Evolutionary conservation across 1,284 basidiomycete genomes (phyloP), one percentile per base, ranked within the genome.

Genomic region (Marasmius fiardii): DNA sequence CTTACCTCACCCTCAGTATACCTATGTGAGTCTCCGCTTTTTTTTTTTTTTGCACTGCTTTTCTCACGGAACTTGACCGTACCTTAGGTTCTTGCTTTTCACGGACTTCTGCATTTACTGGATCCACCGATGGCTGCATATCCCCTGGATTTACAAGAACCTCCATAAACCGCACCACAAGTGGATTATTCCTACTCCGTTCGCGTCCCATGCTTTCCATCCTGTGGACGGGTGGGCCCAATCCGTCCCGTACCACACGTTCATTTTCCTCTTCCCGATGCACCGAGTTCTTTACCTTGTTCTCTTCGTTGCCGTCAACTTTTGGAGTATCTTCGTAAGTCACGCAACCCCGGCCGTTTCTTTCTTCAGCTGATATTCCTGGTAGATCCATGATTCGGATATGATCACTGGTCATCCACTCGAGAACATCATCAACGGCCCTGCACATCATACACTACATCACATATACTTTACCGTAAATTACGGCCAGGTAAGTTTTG

Each of bases 191-290:
- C 95, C 96, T 5, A 98, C 96, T 0, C 96, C 96, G 0, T 99
- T 92, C 65, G 93, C 97, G 23, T 95, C 95, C 34, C 90, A 98
- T 68, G 96, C 96, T 0, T 99, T 99, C 86, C 95, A 99, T 75
- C 93, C 94, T 0, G 70, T 98, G 20, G 96, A 99, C 71, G 96
- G 96, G 1, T 99, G 93, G 69, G 71, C 87, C 20, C 97, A 99
- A 74, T 95, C 93, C 10, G 69, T 98, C 4, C 96, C 96, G 1
- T 98, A 99, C 71, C 96, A 99, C 73, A 66, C 96, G 61, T 97
- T 96, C 76, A 82, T 93, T 64, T 94, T 89, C 76, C 43, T 97
- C 50, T 95, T 98, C 77, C 96, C 96, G 0, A 76, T 98, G 24
- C 94, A 99, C 65, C 90, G 91, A 59, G 74, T 79, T 58, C 68